These are phyloP conservation scores for Vitis labrusca DNA, from an alignment of 164 flowering plant genomes.

Conservation along the genomic window DNA sequence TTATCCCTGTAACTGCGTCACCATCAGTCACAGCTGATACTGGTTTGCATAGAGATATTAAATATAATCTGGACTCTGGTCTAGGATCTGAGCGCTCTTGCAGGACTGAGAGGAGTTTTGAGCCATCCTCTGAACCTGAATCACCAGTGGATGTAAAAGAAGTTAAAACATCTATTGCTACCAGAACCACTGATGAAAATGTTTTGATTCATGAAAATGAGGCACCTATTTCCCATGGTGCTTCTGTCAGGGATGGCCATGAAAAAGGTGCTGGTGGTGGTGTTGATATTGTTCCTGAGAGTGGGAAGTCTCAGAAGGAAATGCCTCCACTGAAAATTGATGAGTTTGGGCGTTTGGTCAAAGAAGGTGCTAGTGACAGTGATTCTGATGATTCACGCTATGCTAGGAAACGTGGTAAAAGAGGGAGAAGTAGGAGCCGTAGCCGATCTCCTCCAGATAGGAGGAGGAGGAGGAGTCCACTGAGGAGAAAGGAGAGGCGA, in stretches of 20 bases:
- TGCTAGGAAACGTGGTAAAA: conserved; percentile 39
- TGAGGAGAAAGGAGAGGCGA: conserved; percentile 65
- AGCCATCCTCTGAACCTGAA: conserved; percentile 4
- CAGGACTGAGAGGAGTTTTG: conserved; percentile 14
- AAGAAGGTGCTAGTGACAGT: conserved; percentile 70
- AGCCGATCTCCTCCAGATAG: conserved; percentile 63
- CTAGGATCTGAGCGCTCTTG: conserved; percentile 13
- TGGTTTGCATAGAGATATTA: conserved; percentile 16
- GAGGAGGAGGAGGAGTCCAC: conserved; percentile 62
- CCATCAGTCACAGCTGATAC: conserved; percentile 15
- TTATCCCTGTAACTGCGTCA: conserved; percentile 16
- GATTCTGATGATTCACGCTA: conserved; percentile 61
- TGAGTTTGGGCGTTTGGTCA: conserved; percentile 83
- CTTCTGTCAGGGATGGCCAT: conserved; percentile 7
- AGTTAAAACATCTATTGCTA: conserved; percentile 2
- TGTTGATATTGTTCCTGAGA: conserved; percentile 18
- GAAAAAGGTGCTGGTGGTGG: conserved; percentile 20
- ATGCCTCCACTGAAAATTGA: conserved; percentile 51
- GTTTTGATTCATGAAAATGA: conserved; percentile 8
- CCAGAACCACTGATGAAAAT: conserved; percentile 12
- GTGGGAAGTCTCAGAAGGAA: conserved; percentile 24
- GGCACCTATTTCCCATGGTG: conserved; percentile 7
- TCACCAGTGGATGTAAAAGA: conserved; percentile 10
- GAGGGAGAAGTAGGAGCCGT: conserved; percentile 53
- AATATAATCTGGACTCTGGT: conserved; percentile 13